Conservation (phyloP, 208 protist species). For the Vickermania ingenoplastis region DNA sequence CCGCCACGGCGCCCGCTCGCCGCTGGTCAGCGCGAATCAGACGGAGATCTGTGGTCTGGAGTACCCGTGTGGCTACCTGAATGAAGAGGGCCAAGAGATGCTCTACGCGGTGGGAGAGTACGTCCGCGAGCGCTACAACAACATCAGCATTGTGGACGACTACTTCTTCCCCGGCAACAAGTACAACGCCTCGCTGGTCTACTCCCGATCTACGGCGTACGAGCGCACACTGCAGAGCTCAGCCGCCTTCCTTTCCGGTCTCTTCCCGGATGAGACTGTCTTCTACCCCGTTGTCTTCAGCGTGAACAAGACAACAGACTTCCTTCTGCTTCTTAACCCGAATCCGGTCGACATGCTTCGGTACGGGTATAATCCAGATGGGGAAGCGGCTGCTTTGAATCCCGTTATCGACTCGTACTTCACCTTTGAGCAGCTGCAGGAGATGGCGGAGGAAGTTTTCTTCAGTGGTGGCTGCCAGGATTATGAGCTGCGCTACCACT, state of each 20-base stretch:
- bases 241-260: conserved; percentile 28
- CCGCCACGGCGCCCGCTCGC: conserved; percentile 39
- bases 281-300: conserved; percentile 42
- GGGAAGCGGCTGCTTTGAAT: conserved; percentile 9
- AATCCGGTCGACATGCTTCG: conserved; percentile 20
- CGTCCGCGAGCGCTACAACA: conserved; percentile 25
- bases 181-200: conserved; percentile 41
- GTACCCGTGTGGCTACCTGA: conserved; percentile 43
- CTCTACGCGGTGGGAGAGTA: conserved; percentile 31
- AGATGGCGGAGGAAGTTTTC: conserved; percentile 26
- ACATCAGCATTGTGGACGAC: conserved; percentile 10
- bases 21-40: conserved; percentile 22
- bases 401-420: conserved; percentile 22
- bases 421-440: conserved; percentile 26
- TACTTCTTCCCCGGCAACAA: conserved; percentile 16
- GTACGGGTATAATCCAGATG: conserved; percentile 11
- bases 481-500: conserved; percentile 15
- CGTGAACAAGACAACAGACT: conserved; percentile 23
- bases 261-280: conserved; percentile 26
- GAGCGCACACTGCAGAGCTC: conserved; percentile 51
- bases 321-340: conserved; percentile 26
- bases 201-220: conserved; percentile 46
- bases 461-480: conserved; percentile 20
- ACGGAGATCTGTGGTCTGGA: conserved; percentile 28
- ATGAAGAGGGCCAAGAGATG: conserved; percentile 22